These are phyloP conservation scores for Asterophora parasitica DNA, from an alignment of 768 basidiomycete species.

Conservation along the genomic window DNA sequence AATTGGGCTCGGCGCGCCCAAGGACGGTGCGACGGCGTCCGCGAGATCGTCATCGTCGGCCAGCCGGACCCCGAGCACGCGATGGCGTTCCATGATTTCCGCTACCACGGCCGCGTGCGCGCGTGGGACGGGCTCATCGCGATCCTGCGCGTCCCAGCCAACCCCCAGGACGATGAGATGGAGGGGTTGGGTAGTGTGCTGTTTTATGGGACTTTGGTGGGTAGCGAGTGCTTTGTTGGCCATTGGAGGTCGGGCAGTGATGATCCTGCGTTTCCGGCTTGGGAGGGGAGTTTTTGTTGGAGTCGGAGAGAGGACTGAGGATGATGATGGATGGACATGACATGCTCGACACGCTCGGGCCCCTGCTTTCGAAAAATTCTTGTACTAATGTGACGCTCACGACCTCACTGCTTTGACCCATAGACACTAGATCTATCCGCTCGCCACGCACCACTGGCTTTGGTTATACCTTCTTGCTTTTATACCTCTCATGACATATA, in stretches of 20 bases:
- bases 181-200: constrained; percentile 31
- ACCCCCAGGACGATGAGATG: constrained; percentile 11
- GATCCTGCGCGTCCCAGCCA: not conserved
- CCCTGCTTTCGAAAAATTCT: no score
- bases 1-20: no score
- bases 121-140: constrained; percentile 8
- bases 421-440: no score
- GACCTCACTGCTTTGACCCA: no score
- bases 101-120: constrained; percentile 7
- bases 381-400: no score
- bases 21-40: no score
- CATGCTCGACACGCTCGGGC: no score
- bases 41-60: not conserved
- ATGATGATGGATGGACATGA: no score
- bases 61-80: constrained; percentile 6
- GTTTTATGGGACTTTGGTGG: constrained; percentile 70
- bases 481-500: no score
- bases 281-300: constrained; percentile 63
- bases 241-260: constrained; percentile 56
- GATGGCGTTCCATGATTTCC: constrained; percentile 2
- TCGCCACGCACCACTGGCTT: no score
- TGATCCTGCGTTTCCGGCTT: constrained; percentile 43
- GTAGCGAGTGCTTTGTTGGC: constrained; percentile 61
- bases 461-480: no score
- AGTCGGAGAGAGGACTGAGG: constrained; percentile 35